phyloP scores from a whole-genome alignment of 2,329 filamentous ascomycete species.

The Catunica adiposa region DNA sequence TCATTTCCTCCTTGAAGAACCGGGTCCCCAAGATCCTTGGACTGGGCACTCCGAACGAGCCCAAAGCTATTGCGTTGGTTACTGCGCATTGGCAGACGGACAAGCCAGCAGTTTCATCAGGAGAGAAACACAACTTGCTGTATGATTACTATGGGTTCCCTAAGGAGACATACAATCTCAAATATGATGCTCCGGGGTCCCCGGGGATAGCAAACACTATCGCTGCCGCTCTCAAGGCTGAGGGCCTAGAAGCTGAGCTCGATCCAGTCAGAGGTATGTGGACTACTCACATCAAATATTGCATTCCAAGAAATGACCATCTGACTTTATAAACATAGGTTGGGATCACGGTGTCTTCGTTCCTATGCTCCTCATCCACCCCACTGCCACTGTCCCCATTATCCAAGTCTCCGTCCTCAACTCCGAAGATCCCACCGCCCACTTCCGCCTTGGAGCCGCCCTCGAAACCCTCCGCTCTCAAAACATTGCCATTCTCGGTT shows the following conservation, averaged over 20 bases:
- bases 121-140: constrained; percentile 28
- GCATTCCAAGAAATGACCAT: background rate
- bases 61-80: constrained; percentile 36
- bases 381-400: constrained; percentile 34
- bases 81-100: constrained; percentile 41
- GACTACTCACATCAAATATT: background rate
- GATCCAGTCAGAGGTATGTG: constrained; percentile 21
- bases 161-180: constrained; percentile 34
- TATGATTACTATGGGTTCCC: constrained; percentile 48
- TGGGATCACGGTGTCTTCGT: constrained; percentile 49
- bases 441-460: constrained; percentile 37
- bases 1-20: constrained; percentile 35
- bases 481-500: constrained; percentile 43
- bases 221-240: constrained; percentile 26
- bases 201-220: constrained; percentile 36
- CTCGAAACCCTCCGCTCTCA: constrained; percentile 31
- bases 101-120: constrained; percentile 35
- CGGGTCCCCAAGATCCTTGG: constrained; percentile 39
- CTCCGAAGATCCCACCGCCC: constrained; percentile 32
- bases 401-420: constrained; percentile 40
- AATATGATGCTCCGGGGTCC: constrained; percentile 39
- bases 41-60: constrained; percentile 33
- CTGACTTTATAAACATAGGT: constrained; percentile 17
- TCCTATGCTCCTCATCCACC: constrained; percentile 37
- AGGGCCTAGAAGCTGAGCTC: constrained; percentile 28